Evolutionary conservation across 2,329 filamentous ascomycete species (phyloP), one percentile per base, ranked within the genome.

Genomic region (Falciphora oryzae): DNA sequence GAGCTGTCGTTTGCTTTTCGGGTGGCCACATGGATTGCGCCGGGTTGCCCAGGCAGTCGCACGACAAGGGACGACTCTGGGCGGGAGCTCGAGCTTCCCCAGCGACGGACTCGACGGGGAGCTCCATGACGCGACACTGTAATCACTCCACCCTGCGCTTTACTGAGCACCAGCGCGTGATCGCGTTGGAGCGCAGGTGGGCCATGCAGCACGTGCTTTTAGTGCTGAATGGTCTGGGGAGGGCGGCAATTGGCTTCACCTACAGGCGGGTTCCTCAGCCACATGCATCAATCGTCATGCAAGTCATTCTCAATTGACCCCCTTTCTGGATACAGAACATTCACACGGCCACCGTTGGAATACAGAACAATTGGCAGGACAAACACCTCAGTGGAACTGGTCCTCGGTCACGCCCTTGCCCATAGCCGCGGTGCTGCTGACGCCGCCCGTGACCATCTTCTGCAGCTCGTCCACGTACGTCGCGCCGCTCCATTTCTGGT

Each of bases 401-500:
- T 97, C 93, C 82, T 99, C 95, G 1, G 95, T 99, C 66, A 99
- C 95, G 66, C 95, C 95, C 81, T 93, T 92, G 44, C 94, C 95
- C 95, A 99, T 99, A 27, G 95, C 95, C 66, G 91, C 91, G 1
- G 94, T 98, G 68, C 89, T 93, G 76, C 89, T 93, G 65, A 98
- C 88, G 69, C 95, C 95, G 2, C 95, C 95, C 5, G 89, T 93
- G 44, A 99, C 91, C 93, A 99, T 97, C 86, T 96, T 97, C 77
- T 97, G 82, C 80, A 97, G 75, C 77, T 96, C 93, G 75, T 99
- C 95, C 27, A 94, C 91, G 75, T 98, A 98, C 70, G 91, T 93
- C 28, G 95, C 95, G 62, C 95, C 95, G 72, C 87, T 92, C 95
- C 95, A 99, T 80, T 98, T 99, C 86, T 99, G 95, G 81, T 99